Base-by-base conservation (phyloP, 2,329 filamentous ascomycete species). In the Chrysoporthe austroafricana region DNA sequence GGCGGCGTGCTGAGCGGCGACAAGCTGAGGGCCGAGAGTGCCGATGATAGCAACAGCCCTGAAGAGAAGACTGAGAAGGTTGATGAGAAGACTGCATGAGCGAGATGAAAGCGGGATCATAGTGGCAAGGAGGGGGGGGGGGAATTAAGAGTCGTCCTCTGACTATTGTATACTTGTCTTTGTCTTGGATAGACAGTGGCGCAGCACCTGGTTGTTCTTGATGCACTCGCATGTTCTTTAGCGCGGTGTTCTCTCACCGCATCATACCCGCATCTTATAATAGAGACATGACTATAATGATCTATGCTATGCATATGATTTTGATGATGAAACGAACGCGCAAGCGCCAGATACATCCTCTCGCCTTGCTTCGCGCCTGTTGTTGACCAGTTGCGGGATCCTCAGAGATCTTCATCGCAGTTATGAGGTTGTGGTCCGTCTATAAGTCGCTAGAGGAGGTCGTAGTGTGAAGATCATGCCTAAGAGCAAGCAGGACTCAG, bases 21-120 rank as follows among this genome's bases (percentile, higher is more conserved):
- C 39, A 69, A 66, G 67, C 54, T 60, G 43, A 39, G 46, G 26
- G 50, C 42, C 6, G 46, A 66, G 4, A 69, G 67, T 36, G 67
- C 59, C 0, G 63, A 66, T 57, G 63, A 44, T 3, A 59, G 63
- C 54, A 61, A 58, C 26, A 42, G 50, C 34, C 66, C 63, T 6
- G 48, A 56, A 2, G 67, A 69, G 42, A 69, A 69, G 60, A 42
- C 44, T 21, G 36, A 34, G 46, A 26, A 61, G 62, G 64, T 54
- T 26, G 9, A 54, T 21, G n/a, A 42, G 32, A 58, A 58, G 32
- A 21, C 39, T 42, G n/a, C n/a, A 42, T 21, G 42, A 18, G 21
- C 13, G 18, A 42, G 11, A 42, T 21, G 11, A 39, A 13, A 11
- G 21, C 21, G 36, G 14, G 16, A 26, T 9, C n/a, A 60, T 26